Evolutionary conservation across 129 eudicot species (phyloP).

Genomic region (Tanacetum coccineum): DNA sequence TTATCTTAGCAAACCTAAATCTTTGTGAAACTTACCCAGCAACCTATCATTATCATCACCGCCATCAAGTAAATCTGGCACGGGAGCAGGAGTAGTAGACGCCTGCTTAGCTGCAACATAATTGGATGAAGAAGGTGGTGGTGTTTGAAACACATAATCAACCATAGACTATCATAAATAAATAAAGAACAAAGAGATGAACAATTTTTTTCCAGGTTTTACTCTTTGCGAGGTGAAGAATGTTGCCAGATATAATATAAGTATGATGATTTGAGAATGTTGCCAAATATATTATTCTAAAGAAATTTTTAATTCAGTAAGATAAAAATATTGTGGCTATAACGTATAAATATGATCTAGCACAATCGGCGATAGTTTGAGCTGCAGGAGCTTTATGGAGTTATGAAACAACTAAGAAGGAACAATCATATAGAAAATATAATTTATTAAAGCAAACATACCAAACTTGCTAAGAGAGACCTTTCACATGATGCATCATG

Average conservation of each 20-base stretch:
- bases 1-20: too few species aligned
- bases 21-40: too few species aligned
- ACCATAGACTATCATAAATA: too few species aligned
- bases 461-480: constrained; percentile 86
- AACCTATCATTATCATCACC: constrained; percentile 54
- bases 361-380: constrained; percentile 79
- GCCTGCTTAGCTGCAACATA: constrained; percentile 43
- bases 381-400: constrained; percentile 28
- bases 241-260: too few species aligned
- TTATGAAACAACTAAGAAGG: background rate
- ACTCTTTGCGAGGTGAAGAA: constrained; percentile 1
- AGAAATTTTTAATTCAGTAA: too few species aligned
- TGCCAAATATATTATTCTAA: too few species aligned
- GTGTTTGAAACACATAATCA: too few species aligned
- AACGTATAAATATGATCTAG: too few species aligned
- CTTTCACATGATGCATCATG: constrained; percentile 64
- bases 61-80: constrained; percentile 90
- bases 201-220: too few species aligned
- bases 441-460: constrained; percentile 27
- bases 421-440: constrained; percentile 15
- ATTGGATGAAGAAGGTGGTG: constrained; percentile 44
- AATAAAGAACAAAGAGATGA: too few species aligned
- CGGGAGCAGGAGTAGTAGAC: constrained; percentile 44
- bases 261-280: too few species aligned
- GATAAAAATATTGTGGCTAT: too few species aligned